Base-by-base conservation (phyloP, 305 asterid species). In the Salvia sclarea region DNA sequence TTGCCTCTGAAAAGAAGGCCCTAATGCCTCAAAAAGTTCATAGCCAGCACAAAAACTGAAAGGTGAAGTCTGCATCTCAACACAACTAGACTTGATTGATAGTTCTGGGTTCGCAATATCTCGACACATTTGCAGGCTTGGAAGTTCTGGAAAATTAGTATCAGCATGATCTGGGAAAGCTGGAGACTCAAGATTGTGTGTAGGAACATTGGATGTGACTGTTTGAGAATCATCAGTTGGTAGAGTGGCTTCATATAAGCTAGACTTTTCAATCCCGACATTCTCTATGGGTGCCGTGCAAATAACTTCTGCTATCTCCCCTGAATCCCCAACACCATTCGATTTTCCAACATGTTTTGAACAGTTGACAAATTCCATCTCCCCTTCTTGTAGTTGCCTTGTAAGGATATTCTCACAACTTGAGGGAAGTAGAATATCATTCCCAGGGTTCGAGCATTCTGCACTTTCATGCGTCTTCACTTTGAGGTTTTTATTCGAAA, bases 1-100 rank as follows among this genome's bases (percentile, higher is more conserved):
- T 68, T 79, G 89, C 52, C 83, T 83, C 77, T 60, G 86, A 49
- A 91, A 87, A 38, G 87, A 81, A 22, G 91, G 85, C 52, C 97
- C 96, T 63, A 94, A 53, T 59, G 95, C 99, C 83, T 91, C 99
- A 61, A 80, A 86, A 72, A 94, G 90, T 78, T 94, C 99, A 60
- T 81, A 87, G 66, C 96, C 98, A 66, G 86, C 84, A 75, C 80
- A 77, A 69, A 86, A 86, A 78, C 84, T 79, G 76, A 83, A 79
- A 70, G 98, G 85, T 61, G 78, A 76, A 47, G 71, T 64, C 73
- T n/a, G 74, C 45, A 72, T 56, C 65, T 80, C 82, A 31, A 75
- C 43, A 17, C 37, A 57, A 63, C 64, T 79, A 40, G 55, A 60
- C 58, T 70, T 72, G 58, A 47, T 54, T 28, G 66, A 76, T 28